phyloP scores from a whole-genome alignment of 192 early-diverging fungal species.

The Backusella circina region DNA sequence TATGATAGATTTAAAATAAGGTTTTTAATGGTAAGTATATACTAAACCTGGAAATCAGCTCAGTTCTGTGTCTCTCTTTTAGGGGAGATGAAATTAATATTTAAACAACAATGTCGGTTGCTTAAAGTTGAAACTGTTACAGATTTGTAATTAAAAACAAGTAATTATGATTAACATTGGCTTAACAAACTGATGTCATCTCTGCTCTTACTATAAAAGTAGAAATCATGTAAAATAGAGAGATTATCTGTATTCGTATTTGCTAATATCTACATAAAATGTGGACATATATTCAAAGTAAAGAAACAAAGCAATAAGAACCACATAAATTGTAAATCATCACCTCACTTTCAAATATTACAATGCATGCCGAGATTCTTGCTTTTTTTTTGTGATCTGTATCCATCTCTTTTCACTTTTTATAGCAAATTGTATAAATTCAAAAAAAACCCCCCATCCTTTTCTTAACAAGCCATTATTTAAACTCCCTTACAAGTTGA shows the following conservation, averaged over 20 bases:
- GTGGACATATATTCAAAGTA: no score
- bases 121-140: not conserved
- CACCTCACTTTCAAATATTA: no score
- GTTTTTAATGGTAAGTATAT: not conserved
- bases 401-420: no score
- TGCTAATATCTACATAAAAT: no score
- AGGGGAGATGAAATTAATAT: not conserved
- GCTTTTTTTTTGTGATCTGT: no score
- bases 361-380: no score
- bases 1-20: not conserved
- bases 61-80: not conserved
- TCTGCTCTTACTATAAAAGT: not conserved
- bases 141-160: not conserved
- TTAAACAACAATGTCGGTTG: not conserved
- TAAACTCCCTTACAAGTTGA: not conserved
- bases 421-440: no score
- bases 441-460: no score
- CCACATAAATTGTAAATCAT: no score
- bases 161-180: not conserved
- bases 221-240: not conserved
- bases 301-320: no score
- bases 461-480: not conserved
- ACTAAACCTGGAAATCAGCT: not conserved
- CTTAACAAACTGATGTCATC: not conserved
- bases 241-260: no score